Evolutionary conservation across 2,329 filamentous ascomycete genomes (phyloP).

Genomic region (Tolypocladium endophyticum): DNA sequence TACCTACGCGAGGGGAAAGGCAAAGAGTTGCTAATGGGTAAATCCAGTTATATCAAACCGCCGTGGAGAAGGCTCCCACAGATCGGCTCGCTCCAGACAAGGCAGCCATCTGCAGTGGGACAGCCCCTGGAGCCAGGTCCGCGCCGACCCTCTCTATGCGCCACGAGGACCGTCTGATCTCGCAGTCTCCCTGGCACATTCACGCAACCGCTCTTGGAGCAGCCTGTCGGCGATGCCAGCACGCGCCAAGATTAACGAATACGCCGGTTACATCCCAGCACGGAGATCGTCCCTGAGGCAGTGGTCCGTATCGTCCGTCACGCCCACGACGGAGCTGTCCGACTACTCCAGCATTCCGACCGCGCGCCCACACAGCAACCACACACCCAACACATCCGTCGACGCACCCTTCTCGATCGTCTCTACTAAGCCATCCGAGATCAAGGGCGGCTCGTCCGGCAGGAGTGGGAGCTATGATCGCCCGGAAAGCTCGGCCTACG

Average conservation of each 20-base stretch:
- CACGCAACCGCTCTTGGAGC: not conserved
- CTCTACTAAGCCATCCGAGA: not conserved
- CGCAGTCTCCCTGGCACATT: not conserved
- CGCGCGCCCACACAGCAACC: conserved; percentile 27
- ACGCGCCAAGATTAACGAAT: not conserved
- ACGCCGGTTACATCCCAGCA: conserved; percentile 1
- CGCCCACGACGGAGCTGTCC: conserved; percentile 23
- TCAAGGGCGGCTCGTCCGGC: not conserved
- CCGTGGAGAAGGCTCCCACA: not conserved
- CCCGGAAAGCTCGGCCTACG: not conserved
- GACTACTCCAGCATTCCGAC: conserved; percentile 29
- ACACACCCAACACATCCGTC: conserved; percentile 34
- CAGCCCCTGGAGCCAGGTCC: not conserved
- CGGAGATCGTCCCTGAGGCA: conserved; percentile 15
- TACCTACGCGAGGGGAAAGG: no score
- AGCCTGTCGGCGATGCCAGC: not conserved
- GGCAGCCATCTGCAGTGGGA: not conserved
- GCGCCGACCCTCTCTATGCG: not conserved
- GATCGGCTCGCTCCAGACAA: not conserved
- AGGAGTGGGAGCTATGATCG: not conserved
- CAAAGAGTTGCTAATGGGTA: not conserved
- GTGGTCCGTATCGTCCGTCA: conserved; percentile 32
- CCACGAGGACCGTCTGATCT: not conserved
- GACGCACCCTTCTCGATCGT: conserved; percentile 16
- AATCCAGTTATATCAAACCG: not conserved